phyloP scores from a whole-genome alignment of 2,329 filamentous ascomycete genomes.

The Ophiocordyceps camponoti-saundersi region DNA sequence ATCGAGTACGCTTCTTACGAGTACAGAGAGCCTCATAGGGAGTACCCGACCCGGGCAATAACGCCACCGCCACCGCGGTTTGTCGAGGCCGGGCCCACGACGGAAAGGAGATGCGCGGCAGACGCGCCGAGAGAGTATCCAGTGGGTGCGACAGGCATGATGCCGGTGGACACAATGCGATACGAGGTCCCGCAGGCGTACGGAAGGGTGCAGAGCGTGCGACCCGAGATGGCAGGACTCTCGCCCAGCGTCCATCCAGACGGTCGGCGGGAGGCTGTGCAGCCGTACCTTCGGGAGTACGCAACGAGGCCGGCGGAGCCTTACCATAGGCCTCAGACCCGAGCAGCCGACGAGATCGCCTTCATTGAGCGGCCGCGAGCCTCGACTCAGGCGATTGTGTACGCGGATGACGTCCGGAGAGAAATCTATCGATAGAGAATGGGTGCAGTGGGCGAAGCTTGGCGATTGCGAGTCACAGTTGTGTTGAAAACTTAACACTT shows the following conservation, averaged over 20 bases:
- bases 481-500: neutral
- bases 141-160: conserved; percentile 38
- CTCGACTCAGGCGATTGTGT: conserved; percentile 25
- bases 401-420: conserved; percentile 22
- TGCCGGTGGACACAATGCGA: conserved; percentile 29
- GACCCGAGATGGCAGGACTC: conserved; percentile 16
- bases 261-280: conserved; percentile 11
- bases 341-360: conserved; percentile 19
- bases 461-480: neutral
- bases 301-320: conserved; percentile 7
- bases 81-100: conserved; percentile 27
- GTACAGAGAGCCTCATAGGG: conserved; percentile 36
- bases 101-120: conserved; percentile 23
- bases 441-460: neutral
- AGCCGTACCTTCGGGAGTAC: conserved; percentile 16
- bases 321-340: conserved; percentile 2
- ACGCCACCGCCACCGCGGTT: conserved; percentile 21
- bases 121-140: conserved; percentile 35
- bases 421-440: conserved; percentile 16
- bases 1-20: conserved; percentile 37
- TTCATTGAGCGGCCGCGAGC: conserved; percentile 27
- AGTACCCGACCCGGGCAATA: conserved; percentile 36
- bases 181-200: conserved; percentile 26
- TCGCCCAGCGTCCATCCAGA: conserved; percentile 11
- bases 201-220: conserved; percentile 24